A percentile compares a stretch with the other conserved stretches of the same genome.
phyloP scores from a whole-genome alignment of 176 grass and related monocot genomes.

The Tillandsia fasciculata region DNA sequence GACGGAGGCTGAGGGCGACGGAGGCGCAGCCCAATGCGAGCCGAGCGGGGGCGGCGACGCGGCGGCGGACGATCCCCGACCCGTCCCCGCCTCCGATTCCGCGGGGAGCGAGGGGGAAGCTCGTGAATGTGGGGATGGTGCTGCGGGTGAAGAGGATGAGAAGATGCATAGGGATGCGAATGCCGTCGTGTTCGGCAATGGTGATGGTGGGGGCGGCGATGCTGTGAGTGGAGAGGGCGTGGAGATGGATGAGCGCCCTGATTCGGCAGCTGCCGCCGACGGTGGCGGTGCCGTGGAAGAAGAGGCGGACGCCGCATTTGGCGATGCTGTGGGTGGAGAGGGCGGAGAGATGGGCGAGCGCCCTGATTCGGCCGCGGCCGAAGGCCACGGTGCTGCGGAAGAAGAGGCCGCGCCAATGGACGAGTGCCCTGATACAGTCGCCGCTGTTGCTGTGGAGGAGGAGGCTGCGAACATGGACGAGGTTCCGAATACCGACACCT shows the following conservation, averaged over 20 bases:
- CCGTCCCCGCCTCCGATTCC: no score
- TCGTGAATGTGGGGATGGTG: no score
- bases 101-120: no score
- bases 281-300: background rate
- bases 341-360: background rate
- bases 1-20: background rate
- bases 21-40: background rate
- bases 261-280: background rate
- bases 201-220: background rate
- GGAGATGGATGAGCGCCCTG: background rate
- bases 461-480: slow-evolving; percentile 21
- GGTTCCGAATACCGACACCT: background rate
- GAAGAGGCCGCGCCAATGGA: slow-evolving; percentile 3
- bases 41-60: background rate
- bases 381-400: background rate
- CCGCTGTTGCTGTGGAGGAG: slow-evolving; percentile 4
- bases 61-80: background rate
- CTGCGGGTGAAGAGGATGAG: background rate
- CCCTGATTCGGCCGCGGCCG: background rate
- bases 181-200: background rate
- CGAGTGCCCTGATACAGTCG: background rate
- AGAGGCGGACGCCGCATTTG: background rate
- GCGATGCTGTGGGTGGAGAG: background rate
- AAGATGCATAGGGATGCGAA: background rate
- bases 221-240: background rate